Conservation (phyloP, 768 basidiomycete species). For the Mycena galopus region DNA sequence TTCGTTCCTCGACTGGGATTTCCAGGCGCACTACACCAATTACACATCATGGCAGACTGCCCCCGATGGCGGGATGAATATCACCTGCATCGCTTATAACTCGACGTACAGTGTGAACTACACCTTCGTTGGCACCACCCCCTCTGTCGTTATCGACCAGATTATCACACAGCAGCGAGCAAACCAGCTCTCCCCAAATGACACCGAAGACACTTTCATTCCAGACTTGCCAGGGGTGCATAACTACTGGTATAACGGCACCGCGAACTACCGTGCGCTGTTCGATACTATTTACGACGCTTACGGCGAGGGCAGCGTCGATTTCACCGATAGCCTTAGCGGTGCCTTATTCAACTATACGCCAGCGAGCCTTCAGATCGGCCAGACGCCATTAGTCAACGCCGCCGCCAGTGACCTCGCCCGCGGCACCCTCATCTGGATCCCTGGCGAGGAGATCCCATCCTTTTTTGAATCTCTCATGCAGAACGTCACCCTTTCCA, state of each 20-base stretch:
- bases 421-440: not conserved
- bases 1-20: constrained; percentile 2
- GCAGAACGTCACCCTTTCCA: constrained; percentile 23
- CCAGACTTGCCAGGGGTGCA: not conserved
- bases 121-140: constrained; percentile 8
- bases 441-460: not conserved
- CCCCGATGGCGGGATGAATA: not conserved
- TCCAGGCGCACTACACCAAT: constrained; percentile 10
- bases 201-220: not conserved
- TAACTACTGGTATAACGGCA: constrained; percentile 4
- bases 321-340: not conserved
- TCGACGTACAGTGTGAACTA: constrained; percentile 26
- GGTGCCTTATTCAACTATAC: not conserved
- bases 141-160: not conserved
- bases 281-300: not conserved
- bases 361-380: not conserved
- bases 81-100: constrained; percentile 26
- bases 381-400: not conserved
- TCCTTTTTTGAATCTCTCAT: constrained; percentile 4
- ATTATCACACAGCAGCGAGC: not conserved
- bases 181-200: not conserved
- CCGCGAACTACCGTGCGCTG: constrained; percentile 5
- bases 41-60: not conserved
- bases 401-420: not conserved
- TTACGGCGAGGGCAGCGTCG: constrained; percentile 4